Evolutionary conservation across 768 basidiomycete genomes (phyloP).

Genomic region (Phlebiopsis gigantea): DNA sequence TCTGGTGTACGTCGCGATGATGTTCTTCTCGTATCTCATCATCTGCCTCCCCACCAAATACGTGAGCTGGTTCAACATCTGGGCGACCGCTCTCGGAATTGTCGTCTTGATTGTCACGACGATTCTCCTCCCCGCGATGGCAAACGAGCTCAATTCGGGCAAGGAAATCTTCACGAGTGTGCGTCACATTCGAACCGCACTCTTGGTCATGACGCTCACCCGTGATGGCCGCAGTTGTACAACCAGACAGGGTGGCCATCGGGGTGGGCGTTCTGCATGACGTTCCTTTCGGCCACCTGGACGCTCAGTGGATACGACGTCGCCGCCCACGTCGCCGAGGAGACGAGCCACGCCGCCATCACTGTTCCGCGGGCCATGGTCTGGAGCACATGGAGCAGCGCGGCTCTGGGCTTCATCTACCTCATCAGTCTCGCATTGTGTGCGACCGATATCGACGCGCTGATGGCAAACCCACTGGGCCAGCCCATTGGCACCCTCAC

Average conservation of each 20-base stretch:
- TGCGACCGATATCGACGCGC: conserved; percentile 13
- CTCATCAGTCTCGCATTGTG: conserved; percentile 14
- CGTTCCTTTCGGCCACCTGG: conserved; percentile 17
- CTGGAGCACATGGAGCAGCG: conserved; percentile 12
- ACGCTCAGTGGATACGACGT: conserved; percentile 16
- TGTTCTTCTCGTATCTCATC: conserved; percentile 16
- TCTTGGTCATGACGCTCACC: no score
- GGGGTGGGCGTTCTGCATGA: conserved; percentile 18
- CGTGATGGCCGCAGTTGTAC: background rate
- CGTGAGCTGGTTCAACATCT: conserved; percentile 19
- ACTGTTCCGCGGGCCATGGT: conserved; percentile 17
- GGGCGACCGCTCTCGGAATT: conserved; percentile 12
- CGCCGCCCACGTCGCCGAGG: conserved; percentile 18
- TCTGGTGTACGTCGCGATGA: conserved; percentile 17
- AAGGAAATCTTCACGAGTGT: conserved; percentile 13
- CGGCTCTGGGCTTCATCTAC: conserved; percentile 12
- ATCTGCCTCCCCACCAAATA: conserved; percentile 17
- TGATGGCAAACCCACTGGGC: conserved; percentile 15
- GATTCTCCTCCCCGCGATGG: conserved; percentile 11
- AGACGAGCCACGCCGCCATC: conserved; percentile 13
- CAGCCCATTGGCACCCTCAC: conserved; percentile 17
- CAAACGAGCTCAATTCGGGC: conserved; percentile 8
- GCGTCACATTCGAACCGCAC: background rate
- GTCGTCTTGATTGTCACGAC: conserved; percentile 12
- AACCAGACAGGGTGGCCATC: conserved; percentile 16